phyloP scores from a whole-genome alignment of 2,329 filamentous ascomycete species.

The Aspergillus spinulosporus region DNA sequence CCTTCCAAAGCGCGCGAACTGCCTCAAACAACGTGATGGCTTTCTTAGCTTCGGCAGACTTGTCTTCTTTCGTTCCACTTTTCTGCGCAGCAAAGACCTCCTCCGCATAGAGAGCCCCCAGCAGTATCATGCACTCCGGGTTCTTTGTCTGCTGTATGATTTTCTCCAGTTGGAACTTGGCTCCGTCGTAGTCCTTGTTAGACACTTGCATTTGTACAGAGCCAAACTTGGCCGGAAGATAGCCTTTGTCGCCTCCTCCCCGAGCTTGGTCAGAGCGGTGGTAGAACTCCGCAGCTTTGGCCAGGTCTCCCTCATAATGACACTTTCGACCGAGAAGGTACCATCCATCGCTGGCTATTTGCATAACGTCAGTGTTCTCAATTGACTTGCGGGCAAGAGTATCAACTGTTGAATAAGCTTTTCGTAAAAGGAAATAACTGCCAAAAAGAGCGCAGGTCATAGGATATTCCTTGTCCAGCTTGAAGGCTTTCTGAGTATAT shows the following conservation, averaged over 20 bases:
- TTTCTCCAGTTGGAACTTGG: conserved; percentile 91
- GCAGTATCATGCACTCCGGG: conserved; percentile 85
- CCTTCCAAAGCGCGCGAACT: conserved; percentile 87
- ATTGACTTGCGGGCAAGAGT: conserved; percentile 88
- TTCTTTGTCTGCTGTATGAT: conserved; percentile 82
- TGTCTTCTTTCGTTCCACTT: conserved; percentile 83
- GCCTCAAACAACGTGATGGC: conserved; percentile 80
- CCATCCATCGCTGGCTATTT: conserved; percentile 96
- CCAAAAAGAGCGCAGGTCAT: conserved; percentile 89
- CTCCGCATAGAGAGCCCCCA: conserved; percentile 90
- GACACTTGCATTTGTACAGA: conserved; percentile 84
- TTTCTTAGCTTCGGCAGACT: conserved; percentile 79
- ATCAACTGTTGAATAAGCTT: conserved; percentile 78
- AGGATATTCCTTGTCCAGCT: conserved; percentile 86
- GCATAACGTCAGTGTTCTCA: conserved; percentile 92
- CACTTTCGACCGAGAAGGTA: conserved; percentile 90
- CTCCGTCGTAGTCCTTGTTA: conserved; percentile 81
- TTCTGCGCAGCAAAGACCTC: conserved; percentile 82
- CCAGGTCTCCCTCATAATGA: conserved; percentile 74
- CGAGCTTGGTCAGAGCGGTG: conserved; percentile 86
- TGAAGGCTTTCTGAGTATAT: conserved; percentile 91
- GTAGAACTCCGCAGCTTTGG: conserved; percentile 82
- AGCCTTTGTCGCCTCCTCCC: conserved; percentile 86
- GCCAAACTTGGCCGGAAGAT: conserved; percentile 91
- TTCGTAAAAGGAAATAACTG: conserved; percentile 82